These are phyloP conservation scores for Leccinum boreale DNA, from an alignment of 768 basidiomycete species.

Conservation along the genomic window DNA sequence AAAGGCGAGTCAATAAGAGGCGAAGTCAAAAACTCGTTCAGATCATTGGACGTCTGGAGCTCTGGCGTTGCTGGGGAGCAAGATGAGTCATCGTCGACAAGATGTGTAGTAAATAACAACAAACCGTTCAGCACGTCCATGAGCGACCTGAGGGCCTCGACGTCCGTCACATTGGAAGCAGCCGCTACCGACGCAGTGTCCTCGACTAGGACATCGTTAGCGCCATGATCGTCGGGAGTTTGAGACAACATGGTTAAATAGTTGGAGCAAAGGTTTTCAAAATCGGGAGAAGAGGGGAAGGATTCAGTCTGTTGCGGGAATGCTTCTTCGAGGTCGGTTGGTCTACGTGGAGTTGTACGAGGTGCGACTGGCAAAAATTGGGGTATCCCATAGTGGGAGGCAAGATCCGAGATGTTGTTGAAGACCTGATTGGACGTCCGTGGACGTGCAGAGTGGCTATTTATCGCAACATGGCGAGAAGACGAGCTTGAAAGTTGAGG, in stretches of 20 bases:
- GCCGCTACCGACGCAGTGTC: slow-evolving; percentile 26
- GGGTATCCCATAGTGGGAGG: slow-evolving; percentile 78
- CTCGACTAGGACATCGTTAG: slow-evolving; percentile 31
- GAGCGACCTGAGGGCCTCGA: slow-evolving; percentile 35
- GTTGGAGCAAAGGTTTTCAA: slow-evolving; percentile 48
- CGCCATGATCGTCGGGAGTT: slow-evolving; percentile 40
- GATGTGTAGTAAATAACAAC: neutral
- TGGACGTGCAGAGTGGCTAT: slow-evolving; percentile 51
- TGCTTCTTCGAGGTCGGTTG: slow-evolving; percentile 34
- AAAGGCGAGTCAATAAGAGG: slow-evolving; percentile 46
- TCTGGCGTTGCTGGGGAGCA: slow-evolving; percentile 35
- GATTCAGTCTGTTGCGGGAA: slow-evolving; percentile 25
- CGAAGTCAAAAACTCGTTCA: slow-evolving; percentile 45
- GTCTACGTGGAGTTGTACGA: slow-evolving; percentile 49
- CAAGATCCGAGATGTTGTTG: slow-evolving; percentile 60
- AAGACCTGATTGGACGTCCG: slow-evolving; percentile 68
- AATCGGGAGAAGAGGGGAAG: slow-evolving; percentile 35
- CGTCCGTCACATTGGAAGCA: slow-evolving; percentile 20
- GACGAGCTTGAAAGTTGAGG: slow-evolving; percentile 49
- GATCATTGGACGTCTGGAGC: slow-evolving; percentile 34
- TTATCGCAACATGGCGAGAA: slow-evolving; percentile 59
- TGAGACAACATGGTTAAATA: slow-evolving; percentile 69
- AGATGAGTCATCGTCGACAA: neutral
- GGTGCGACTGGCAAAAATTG: slow-evolving; percentile 67
- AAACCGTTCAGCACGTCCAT: slow-evolving; percentile 40